These are phyloP conservation scores for Phytophthora citrophthora DNA, from an alignment of 352 stramenopile genomes.

Conservation along the genomic window DNA sequence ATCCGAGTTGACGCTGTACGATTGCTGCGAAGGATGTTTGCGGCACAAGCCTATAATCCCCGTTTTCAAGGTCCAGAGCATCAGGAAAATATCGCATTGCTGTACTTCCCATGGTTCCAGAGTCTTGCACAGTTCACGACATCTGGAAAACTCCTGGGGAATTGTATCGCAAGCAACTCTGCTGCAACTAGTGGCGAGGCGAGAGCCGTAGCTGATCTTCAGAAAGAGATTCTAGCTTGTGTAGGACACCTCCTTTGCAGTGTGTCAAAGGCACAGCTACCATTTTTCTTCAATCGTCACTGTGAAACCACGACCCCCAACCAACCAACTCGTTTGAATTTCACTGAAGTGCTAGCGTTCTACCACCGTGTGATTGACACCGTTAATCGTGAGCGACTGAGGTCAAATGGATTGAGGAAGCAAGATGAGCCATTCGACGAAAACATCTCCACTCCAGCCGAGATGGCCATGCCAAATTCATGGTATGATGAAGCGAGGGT, in stretches of 20 bases:
- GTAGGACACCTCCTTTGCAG: conserved; percentile 67
- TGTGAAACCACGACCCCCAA: neutral
- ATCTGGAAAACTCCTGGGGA: conserved; percentile 49
- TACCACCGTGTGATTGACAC: conserved; percentile 55
- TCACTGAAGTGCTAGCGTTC: conserved; percentile 52
- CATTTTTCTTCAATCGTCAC: conserved; percentile 49
- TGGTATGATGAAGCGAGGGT: conserved; percentile 61
- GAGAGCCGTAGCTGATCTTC: conserved; percentile 37
- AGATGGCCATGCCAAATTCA: neutral
- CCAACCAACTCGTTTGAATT: conserved; percentile 25
- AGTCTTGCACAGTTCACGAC: conserved; percentile 57
- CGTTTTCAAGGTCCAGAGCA: conserved; percentile 45
- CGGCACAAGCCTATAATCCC: conserved; percentile 62
- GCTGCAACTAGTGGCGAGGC: neutral
- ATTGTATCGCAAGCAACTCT: neutral
- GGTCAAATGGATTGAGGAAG: too few species aligned
- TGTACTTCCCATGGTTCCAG: conserved; percentile 64
- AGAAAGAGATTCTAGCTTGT: conserved; percentile 72
- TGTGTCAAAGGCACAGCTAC: conserved; percentile 51
- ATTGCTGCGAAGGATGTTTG: conserved; percentile 70
- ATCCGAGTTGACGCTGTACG: conserved; percentile 57
- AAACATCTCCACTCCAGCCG: neutral
- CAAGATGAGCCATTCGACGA: neutral
- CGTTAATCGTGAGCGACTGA: conserved; percentile 23
- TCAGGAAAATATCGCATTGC: conserved; percentile 65